Conservation (phyloP, 2,329 filamentous ascomycete species). For the Beauveria bassiana region DNA sequence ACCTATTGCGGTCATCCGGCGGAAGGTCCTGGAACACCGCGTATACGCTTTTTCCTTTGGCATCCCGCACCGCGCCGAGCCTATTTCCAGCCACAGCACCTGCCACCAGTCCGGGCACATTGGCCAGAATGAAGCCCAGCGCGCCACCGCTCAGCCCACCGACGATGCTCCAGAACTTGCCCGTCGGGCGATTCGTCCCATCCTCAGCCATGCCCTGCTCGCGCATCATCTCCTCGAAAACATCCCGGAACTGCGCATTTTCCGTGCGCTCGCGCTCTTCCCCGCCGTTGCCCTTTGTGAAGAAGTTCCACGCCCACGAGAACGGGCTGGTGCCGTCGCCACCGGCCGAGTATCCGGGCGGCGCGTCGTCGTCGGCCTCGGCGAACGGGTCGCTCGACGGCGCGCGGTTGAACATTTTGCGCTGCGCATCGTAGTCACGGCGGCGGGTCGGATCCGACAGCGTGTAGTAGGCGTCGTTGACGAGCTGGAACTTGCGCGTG, state of each 20-base stretch:
- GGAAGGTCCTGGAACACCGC: constrained; percentile 84
- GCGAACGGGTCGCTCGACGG: constrained; percentile 36
- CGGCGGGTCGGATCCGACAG: constrained; percentile 73
- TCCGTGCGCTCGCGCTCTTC: constrained; percentile 47
- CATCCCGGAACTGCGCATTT: constrained; percentile 77
- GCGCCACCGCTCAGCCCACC: constrained; percentile 82
- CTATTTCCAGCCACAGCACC: constrained; percentile 89
- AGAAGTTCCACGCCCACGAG: constrained; percentile 70
- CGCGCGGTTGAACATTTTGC: constrained; percentile 24
- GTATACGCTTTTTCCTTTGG: constrained; percentile 92
- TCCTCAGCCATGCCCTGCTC: constrained; percentile 77
- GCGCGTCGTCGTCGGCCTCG: constrained; percentile 34
- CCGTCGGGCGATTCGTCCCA: constrained; percentile 49
- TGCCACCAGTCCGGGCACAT: constrained; percentile 80
- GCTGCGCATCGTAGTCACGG: constrained; percentile 73
- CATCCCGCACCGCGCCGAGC: constrained; percentile 81
- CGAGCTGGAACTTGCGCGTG: constrained; percentile 82
- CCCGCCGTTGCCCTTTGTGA: constrained; percentile 36
- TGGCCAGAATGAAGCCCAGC: constrained; percentile 90
- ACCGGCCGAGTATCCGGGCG: constrained; percentile 33
- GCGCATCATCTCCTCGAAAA: constrained; percentile 85
- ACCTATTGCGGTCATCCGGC: constrained; percentile 68
- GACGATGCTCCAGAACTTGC: constrained; percentile 78
- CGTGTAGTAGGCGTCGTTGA: constrained; percentile 90
- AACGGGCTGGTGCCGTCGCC: constrained; percentile 41